phyloP scores from a whole-genome alignment of 1,139 yeast genomes.

The Yamadazyma triangularis region DNA sequence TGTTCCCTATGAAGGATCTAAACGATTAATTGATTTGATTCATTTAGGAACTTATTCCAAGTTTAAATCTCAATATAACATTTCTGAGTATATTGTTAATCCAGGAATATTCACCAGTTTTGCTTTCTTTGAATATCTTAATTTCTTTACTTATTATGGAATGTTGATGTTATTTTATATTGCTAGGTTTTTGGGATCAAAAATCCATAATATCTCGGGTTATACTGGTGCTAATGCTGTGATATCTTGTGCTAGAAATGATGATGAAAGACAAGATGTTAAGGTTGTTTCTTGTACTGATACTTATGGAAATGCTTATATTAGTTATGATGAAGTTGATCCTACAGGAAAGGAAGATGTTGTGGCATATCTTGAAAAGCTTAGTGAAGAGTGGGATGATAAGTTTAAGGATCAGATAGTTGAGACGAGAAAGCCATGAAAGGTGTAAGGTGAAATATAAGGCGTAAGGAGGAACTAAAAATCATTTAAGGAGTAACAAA shows the following conservation, averaged over 20 bases:
- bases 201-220: constrained; percentile 85
- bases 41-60: constrained; percentile 65
- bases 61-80: constrained; percentile 43
- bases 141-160: constrained; percentile 74
- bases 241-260: constrained; percentile 30
- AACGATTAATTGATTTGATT: constrained; percentile 76
- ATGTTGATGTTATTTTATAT: constrained; percentile 80
- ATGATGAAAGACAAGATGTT: constrained; percentile 41
- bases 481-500: no score
- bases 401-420: constrained; percentile 69
- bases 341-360: constrained; percentile 64
- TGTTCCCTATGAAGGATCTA: constrained; percentile 88
- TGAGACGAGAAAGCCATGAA: constrained; percentile 37
- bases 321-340: constrained; percentile 53
- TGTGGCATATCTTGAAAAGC: constrained; percentile 50
- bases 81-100: constrained; percentile 74
- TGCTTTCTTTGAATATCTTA: constrained; percentile 72
- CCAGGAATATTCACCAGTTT: constrained; percentile 93
- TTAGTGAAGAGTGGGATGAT: constrained; percentile 54
- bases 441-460: no score
- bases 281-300: constrained; percentile 77
- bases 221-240: constrained; percentile 89
- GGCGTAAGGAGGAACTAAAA: no score
- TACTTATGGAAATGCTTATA: constrained; percentile 59
- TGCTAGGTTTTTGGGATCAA: constrained; percentile 80